Percentiles rank a stretch among this genome's conserved stretches.
Conservation (phyloP, 306 rosid species). For the Cyclanthera cordifolia region DNA sequence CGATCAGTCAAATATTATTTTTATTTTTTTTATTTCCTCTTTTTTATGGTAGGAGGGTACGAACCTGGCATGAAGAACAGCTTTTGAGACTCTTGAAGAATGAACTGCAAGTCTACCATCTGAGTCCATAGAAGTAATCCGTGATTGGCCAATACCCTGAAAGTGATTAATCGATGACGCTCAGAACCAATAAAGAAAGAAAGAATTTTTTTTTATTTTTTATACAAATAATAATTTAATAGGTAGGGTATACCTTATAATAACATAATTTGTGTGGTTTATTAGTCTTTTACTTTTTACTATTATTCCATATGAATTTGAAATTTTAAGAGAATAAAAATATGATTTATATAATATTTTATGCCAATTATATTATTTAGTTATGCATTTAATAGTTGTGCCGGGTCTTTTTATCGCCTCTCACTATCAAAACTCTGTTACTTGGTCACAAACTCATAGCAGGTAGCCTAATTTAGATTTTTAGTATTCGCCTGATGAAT, state of each 20-base stretch:
- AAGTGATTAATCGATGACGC: slow-evolving; percentile 21
- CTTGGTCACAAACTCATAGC: neutral
- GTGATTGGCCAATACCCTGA: slow-evolving; percentile 65
- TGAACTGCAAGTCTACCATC: slow-evolving; percentile 74
- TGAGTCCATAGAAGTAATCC: slow-evolving; percentile 56
- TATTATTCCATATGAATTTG: too few species aligned
- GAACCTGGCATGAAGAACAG: slow-evolving; percentile 54
- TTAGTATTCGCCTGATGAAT: neutral
- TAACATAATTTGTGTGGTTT: too few species aligned
- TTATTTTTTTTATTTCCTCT: neutral
- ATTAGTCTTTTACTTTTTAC: too few species aligned
- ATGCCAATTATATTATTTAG: too few species aligned
- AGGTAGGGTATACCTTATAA: too few species aligned
- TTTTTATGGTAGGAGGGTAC: neutral
- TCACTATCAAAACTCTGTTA: neutral
- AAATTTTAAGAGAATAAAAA: too few species aligned
- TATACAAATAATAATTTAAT: too few species aligned
- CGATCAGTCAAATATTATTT: neutral
- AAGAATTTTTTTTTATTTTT: too few species aligned
- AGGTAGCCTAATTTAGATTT: neutral
- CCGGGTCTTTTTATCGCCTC: too few species aligned
- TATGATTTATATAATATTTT: too few species aligned
- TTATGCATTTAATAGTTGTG: too few species aligned
- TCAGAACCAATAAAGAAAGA: slow-evolving; percentile 17
- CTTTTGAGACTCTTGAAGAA: slow-evolving; percentile 78